These are phyloP conservation scores for Thelonectria blattea DNA, from an alignment of 2,329 filamentous ascomycete genomes.

Conservation along the genomic window DNA sequence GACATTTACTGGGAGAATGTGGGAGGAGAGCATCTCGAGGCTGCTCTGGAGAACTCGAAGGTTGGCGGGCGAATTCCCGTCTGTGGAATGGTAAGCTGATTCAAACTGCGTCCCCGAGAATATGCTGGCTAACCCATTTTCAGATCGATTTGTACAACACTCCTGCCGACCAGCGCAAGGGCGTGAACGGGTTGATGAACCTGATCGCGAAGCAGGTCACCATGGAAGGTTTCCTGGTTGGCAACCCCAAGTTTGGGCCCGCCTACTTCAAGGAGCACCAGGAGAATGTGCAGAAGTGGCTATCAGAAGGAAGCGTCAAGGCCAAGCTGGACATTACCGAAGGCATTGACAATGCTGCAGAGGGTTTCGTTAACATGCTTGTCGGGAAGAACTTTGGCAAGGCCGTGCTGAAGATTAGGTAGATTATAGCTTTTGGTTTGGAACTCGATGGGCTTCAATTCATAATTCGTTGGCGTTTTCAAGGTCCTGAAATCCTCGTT, in stretches of 20 bases:
- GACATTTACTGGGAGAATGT: constrained; percentile 70
- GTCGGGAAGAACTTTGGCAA: constrained; percentile 86
- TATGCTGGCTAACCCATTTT: constrained; percentile 8
- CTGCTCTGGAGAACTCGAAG: constrained; percentile 57
- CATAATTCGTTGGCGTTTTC: too few species aligned
- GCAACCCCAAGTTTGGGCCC: constrained; percentile 67
- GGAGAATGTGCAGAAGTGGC: constrained; percentile 76
- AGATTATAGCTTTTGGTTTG: background rate
- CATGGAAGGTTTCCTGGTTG: constrained; percentile 79
- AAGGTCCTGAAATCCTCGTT: too few species aligned
- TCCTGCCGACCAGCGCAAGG: constrained; percentile 60
- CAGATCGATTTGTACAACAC: constrained; percentile 77
- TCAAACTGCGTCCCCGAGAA: fast-evolving
- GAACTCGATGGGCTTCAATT: too few species aligned
- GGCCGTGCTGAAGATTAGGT: constrained; percentile 71
- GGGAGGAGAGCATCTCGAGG: constrained; percentile 59
- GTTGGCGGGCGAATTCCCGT: constrained; percentile 67
- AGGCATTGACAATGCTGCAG: constrained; percentile 79
- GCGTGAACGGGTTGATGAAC: constrained; percentile 68
- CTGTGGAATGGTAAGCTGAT: constrained; percentile 66
- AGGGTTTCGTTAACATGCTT: constrained; percentile 78
- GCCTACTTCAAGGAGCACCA: constrained; percentile 74
- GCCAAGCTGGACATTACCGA: constrained; percentile 70
- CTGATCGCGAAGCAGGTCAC: constrained; percentile 72
- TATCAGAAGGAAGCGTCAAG: constrained; percentile 77